Evolutionary conservation across 768 basidiomycete genomes (phyloP).

Genomic region (Mycena maculata): DNA sequence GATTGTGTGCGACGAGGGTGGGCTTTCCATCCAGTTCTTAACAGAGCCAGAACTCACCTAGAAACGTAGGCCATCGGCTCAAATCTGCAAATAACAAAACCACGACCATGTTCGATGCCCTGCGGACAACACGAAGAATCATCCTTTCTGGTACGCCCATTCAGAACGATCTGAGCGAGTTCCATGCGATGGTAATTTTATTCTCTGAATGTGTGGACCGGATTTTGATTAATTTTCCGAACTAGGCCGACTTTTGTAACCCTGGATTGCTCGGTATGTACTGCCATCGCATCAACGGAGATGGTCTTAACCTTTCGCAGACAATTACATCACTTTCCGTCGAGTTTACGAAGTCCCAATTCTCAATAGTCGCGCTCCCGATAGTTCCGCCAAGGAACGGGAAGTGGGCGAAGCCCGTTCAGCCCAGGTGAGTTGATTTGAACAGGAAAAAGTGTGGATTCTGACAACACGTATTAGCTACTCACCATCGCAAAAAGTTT

Average conservation of each 20-base stretch:
- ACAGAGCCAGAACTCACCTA: slow-evolving; percentile 1
- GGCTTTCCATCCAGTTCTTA: neutral
- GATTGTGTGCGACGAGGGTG: slow-evolving; percentile 96
- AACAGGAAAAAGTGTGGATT: neutral
- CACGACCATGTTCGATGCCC: slow-evolving; percentile 82
- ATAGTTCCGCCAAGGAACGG: slow-evolving; percentile 75
- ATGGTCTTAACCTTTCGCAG: slow-evolving; percentile 48
- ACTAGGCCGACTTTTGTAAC: slow-evolving; percentile 95
- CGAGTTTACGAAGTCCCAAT: slow-evolving; percentile 91
- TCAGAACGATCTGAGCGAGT: slow-evolving; percentile 95
- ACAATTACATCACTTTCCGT: slow-evolving; percentile 80
- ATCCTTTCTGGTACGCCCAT: slow-evolving; percentile 97
- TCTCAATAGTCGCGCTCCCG: slow-evolving; percentile 84
- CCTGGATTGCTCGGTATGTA: slow-evolving; percentile 84
- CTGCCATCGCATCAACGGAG: slow-evolving; percentile 10
- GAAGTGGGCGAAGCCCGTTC: slow-evolving; percentile 83
- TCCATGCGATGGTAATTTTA: slow-evolving; percentile 89
- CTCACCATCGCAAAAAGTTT: slow-evolving; percentile 84
- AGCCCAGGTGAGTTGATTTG: slow-evolving; percentile 65
- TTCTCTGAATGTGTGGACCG: neutral
- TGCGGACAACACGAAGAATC: slow-evolving; percentile 81
- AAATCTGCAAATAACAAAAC: slow-evolving; percentile 95
- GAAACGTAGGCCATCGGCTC: slow-evolving; percentile 79
- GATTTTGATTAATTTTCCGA: neutral
- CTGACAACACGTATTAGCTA: slow-evolving; percentile 58